Evolutionary conservation across 495 filamentous ascomycete species (phyloP).

Genomic region (Cladorrhinum samala): DNA sequence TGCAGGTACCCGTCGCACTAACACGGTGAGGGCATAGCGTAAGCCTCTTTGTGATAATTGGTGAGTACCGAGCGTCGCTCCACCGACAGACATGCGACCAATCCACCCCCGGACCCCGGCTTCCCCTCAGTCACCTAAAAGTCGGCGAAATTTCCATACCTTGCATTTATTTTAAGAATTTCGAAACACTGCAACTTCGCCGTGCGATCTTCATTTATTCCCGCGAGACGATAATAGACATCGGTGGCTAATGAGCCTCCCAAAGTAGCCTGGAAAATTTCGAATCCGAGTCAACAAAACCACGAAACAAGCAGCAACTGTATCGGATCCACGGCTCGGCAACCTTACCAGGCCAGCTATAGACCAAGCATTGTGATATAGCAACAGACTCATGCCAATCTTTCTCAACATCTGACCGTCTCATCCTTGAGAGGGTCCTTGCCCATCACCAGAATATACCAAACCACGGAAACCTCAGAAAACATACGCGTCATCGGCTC

Average conservation of each 20-base stretch:
- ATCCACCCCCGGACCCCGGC: background rate
- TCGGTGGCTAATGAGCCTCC: no score
- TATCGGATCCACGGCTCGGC: background rate
- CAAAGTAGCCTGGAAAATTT: no score
- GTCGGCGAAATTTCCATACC: no score
- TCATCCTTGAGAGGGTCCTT: no score
- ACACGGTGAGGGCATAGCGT: background rate
- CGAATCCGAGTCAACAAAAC: background rate
- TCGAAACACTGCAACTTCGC: no score
- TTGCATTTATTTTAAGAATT: no score
- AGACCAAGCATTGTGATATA: constrained; percentile 11
- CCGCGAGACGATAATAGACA: no score
- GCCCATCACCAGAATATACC: background rate
- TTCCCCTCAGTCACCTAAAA: no score
- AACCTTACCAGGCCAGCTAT: background rate
- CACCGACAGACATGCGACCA: no score
- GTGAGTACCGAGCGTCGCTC: background rate
- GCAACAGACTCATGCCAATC: background rate
- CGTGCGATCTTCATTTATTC: no score
- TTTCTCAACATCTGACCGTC: no score
- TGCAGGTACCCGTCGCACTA: background rate
- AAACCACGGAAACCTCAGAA: no score
- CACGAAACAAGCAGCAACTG: background rate
- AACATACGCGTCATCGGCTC: background rate
- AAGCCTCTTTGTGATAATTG: background rate